A percentile compares a stretch with the other conserved stretches of the same genome.
Evolutionary conservation across 192 early-diverging fungal genomes (phyloP).

Genomic region (Paraglomus brasilianum): DNA sequence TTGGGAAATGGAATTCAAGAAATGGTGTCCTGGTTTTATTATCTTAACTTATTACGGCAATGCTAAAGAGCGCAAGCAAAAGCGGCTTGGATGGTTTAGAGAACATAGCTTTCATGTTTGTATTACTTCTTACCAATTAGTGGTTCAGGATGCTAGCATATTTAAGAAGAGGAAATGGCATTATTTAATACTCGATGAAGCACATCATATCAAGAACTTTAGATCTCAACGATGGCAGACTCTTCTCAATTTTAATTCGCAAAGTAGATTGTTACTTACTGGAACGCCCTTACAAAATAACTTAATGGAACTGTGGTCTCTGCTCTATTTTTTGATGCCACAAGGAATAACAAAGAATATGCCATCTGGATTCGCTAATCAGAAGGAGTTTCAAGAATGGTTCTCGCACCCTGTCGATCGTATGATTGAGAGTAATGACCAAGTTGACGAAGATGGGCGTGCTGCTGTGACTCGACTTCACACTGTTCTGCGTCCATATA

Average conservation of each 20-base stretch:
- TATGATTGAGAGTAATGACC: constrained; percentile 62
- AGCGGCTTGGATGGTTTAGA: constrained; percentile 57
- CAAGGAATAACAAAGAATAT: constrained; percentile 53
- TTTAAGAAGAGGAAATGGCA: constrained; percentile 65
- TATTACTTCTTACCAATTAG: constrained; percentile 64
- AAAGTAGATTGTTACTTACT: constrained; percentile 71
- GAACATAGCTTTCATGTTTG: constrained; percentile 63
- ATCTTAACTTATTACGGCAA: constrained; percentile 77
- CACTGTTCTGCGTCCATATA: constrained; percentile 62
- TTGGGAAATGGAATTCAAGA: constrained; percentile 73
- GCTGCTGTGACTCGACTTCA: constrained; percentile 59
- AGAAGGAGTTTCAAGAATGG: constrained; percentile 83
- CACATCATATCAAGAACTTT: constrained; percentile 76
- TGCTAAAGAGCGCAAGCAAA: constrained; percentile 62
- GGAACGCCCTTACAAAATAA: constrained; percentile 90
- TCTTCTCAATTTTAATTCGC: constrained; percentile 65
- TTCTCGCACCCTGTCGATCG: constrained; percentile 85
- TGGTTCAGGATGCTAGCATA: constrained; percentile 53
- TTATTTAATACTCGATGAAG: constrained; percentile 68
- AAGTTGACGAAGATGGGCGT: constrained; percentile 51
- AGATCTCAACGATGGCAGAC: constrained; percentile 74
- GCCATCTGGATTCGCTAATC: constrained; percentile 80
- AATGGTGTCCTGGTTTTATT: constrained; percentile 72
- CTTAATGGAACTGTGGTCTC: constrained; percentile 83
- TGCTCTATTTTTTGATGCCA: constrained; percentile 86